These are phyloP conservation scores for Ilyonectria sp. DNA, from an alignment of 2,329 filamentous ascomycete genomes.

Conservation along the genomic window DNA sequence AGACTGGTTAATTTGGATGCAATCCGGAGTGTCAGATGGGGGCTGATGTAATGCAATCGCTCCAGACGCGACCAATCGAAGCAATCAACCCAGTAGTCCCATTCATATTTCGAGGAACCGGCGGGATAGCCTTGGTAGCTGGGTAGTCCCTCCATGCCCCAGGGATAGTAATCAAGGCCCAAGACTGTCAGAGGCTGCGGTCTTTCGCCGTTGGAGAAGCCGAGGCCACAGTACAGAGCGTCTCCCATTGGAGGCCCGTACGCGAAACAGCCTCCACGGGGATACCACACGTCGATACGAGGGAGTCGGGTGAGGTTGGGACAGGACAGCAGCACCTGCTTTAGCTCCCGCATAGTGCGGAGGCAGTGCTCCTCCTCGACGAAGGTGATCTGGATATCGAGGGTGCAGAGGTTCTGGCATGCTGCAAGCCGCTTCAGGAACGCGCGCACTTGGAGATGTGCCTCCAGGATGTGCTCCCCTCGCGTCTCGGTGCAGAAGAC, in stretches of 20 bases:
- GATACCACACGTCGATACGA: conserved; percentile 16
- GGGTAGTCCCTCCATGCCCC: conserved; percentile 1
- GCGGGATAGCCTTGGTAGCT: conserved; percentile 17
- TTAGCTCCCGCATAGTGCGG: conserved; percentile 21
- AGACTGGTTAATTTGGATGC: conserved; percentile 19
- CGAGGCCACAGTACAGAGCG: conserved; percentile 17
- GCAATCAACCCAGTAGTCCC: conserved; percentile 11
- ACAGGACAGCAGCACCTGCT: conserved; percentile 27
- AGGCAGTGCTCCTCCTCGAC: conserved; percentile 17
- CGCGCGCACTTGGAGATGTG: conserved; percentile 11
- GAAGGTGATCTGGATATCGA: conserved; percentile 14
- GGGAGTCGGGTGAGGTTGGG: conserved; percentile 28
- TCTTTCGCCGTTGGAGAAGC: conserved; percentile 13
- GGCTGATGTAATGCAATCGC: background rate
- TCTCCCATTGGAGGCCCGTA: background rate
- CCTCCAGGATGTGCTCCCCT: conserved; percentile 1
- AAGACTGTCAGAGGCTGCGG: conserved; percentile 25
- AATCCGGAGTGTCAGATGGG: background rate
- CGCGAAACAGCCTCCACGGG: background rate
- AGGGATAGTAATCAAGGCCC: conserved; percentile 21
- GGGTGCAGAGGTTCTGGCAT: conserved; percentile 10
- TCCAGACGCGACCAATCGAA: conserved; percentile 31
- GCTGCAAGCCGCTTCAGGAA: conserved; percentile 12
- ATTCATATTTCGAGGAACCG: background rate
- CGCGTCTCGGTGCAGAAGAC: conserved; percentile 9